A percentile compares a stretch with the other conserved stretches of the same genome.
phyloP scores from a whole-genome alignment of 164 flowering plant species.

The Chimonanthus praecox region DNA sequence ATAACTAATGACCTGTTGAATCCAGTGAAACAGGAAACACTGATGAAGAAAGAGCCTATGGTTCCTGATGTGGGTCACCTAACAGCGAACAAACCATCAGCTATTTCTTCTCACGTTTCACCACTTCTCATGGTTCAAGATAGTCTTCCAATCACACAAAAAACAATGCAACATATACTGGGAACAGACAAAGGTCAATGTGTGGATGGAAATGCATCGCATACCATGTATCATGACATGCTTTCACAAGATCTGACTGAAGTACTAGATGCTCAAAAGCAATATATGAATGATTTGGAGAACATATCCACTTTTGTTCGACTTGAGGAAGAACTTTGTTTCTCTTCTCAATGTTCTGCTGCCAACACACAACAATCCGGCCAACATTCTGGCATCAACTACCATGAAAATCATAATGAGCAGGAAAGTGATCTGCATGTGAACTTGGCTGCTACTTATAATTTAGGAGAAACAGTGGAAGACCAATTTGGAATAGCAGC shows the following conservation, averaged over 20 bases:
- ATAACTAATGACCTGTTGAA: background rate
- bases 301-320: constrained; percentile 13
- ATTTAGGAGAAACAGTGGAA: constrained; percentile 16
- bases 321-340: constrained; percentile 24
- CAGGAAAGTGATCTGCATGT: background rate
- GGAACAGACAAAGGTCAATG: background rate
- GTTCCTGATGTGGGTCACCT: constrained; percentile 10
- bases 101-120: constrained; percentile 8
- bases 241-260: constrained; percentile 7
- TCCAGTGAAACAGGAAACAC: constrained; percentile 7
- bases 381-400: constrained; percentile 4
- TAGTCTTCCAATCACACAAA: constrained; percentile 15
- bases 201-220: constrained; percentile 3
- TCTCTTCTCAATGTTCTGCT: constrained; percentile 7
- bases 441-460: constrained; percentile 7
- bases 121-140: constrained; percentile 18
- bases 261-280: constrained; percentile 12
- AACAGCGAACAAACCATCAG: constrained; percentile 10
- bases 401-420: background rate
- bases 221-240: constrained; percentile 7
- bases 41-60: constrained; percentile 15
- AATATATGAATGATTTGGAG: constrained; percentile 15
- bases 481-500: constrained; percentile 10
- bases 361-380: constrained; percentile 9
- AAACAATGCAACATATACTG: constrained; percentile 5